Evolutionary conservation across 2,329 filamentous ascomycete genomes (phyloP).

Genomic region (Lasiodiplodia citricola): DNA sequence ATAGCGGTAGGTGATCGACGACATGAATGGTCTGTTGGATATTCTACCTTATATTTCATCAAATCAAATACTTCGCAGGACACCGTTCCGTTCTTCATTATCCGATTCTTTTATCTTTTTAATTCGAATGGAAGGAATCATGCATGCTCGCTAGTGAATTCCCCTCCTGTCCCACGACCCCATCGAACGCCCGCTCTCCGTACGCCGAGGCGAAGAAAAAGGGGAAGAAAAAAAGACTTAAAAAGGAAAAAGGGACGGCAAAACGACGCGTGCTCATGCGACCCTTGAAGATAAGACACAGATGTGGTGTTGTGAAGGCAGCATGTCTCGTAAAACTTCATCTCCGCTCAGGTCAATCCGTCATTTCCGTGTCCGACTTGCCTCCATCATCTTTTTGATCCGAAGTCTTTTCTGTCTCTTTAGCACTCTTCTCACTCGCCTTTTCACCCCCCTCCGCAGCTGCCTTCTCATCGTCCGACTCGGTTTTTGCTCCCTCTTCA

Average conservation of each 20-base stretch:
- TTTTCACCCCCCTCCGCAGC: neutral
- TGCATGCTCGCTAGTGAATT: neutral
- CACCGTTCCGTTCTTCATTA: neutral
- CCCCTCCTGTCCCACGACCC: neutral
- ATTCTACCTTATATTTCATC: neutral
- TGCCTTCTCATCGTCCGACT: neutral
- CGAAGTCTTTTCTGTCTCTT: constrained; percentile 5
- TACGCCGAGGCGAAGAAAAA: neutral
- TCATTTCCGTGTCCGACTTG: constrained; percentile 16
- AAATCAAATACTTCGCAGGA: neutral
- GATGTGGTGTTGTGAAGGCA: neutral
- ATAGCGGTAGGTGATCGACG: neutral
- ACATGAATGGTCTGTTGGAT: neutral
- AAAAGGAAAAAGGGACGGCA: neutral
- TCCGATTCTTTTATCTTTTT: neutral
- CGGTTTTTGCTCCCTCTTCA: neutral
- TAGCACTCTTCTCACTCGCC: neutral
- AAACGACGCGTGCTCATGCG: neutral
- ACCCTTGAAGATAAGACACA: neutral
- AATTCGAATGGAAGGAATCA: neutral
- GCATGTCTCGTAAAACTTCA: neutral
- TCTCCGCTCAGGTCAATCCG: neutral
- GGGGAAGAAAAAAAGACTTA: neutral
- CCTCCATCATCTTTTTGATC: neutral
- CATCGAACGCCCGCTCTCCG: neutral